Conservation (phyloP, 2,329 filamentous ascomycete genomes). For the Purpureocillium lavendulum region DNA sequence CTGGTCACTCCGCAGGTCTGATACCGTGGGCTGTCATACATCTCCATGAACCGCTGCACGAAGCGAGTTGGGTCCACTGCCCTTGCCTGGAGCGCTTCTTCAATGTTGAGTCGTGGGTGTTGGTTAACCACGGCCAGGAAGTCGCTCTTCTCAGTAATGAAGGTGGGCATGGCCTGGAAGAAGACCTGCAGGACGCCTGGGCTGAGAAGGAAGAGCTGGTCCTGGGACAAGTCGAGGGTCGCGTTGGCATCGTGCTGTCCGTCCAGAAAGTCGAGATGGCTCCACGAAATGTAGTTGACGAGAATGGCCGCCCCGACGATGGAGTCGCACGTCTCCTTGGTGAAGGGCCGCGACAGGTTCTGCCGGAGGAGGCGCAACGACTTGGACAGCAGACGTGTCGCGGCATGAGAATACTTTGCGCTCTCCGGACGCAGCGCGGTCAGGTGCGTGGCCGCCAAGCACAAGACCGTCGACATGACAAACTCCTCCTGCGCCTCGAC, state of each 20-base stretch:
- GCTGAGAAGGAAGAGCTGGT: slow-evolving; percentile 18
- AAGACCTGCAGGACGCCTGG: slow-evolving; percentile 18
- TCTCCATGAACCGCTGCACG: slow-evolving; percentile 10
- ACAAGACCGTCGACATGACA: slow-evolving; percentile 17
- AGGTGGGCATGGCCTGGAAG: slow-evolving; percentile 13
- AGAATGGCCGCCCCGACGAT: slow-evolving; percentile 16
- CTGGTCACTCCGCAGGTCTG: slow-evolving; percentile 1
- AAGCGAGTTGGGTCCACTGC: slow-evolving; percentile 10
- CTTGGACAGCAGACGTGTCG: slow-evolving; percentile 12
- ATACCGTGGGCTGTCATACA: slow-evolving; percentile 14
- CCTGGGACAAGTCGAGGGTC: slow-evolving; percentile 13
- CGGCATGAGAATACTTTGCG: slow-evolving; percentile 12
- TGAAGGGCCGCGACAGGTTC: slow-evolving; percentile 13
- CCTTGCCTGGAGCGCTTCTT: slow-evolving; percentile 7
- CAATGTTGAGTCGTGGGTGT: slow-evolving; percentile 1
- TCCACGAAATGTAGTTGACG: slow-evolving; percentile 21
- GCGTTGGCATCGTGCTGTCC: slow-evolving; percentile 1
- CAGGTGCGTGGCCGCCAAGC: slow-evolving; percentile 13
- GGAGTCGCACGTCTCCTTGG: slow-evolving; percentile 13
- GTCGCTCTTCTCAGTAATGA: slow-evolving; percentile 9
- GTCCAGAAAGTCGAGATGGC: slow-evolving; percentile 16
- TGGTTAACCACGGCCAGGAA: slow-evolving; percentile 7
- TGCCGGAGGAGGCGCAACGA: slow-evolving; percentile 14
- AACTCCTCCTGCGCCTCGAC: slow-evolving; percentile 13
- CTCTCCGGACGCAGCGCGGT: slow-evolving; percentile 7